Base-by-base conservation (phyloP, 352 stramenopile species). In the Phytophthora crassamura region DNA sequence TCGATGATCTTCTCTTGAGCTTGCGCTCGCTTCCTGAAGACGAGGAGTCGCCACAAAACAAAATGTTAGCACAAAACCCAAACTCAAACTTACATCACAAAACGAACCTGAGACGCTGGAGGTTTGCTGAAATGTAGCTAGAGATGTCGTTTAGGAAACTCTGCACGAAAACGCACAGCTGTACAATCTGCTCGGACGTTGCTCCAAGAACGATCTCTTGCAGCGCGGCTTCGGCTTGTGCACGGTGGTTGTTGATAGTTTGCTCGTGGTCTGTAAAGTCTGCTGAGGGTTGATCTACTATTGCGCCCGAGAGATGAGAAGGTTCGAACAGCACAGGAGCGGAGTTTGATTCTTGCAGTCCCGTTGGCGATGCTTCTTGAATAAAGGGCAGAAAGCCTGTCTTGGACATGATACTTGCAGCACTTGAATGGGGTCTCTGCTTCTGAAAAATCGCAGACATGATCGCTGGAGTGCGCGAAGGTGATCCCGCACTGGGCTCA, bases 1-100 rank as follows among this genome's bases (percentile, higher is more conserved):
- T 86, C 77, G 42, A 86, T 79, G 18, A 80, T 85, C 43, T 85
- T 89, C 18, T 76, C 69, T 52, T 82, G 66, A 0, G 67, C 66
- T 52, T 72, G 46, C 7, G 60, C 56, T 67, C 74, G 68, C 57
- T 76, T 86, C 50, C 77, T 84, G 36, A 39, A n/a, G n/a, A n/a
- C n/a, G n/a, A n/a, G n/a, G n/a, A n/a, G n/a, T n/a, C 46, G 30
- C 38, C 6, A 22, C 10, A 35, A 22, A 12, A 16, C 59, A 69
- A 48, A 14, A 6, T 63, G 53, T 52, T 22, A 43, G 11, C 65
- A 40, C 11, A 18, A 53, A 25, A 15, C 28, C 51, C 14, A 48
- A 34, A 16, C 15, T 28, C 50, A 28, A 32, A 22, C 39, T 22
- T 4, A 35, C 28, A 40, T 25, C 22, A 36, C 12, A 58, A 58